Evolutionary conservation across 345 rosid genomes (phyloP).

Genomic region (Ceriops decandra): DNA sequence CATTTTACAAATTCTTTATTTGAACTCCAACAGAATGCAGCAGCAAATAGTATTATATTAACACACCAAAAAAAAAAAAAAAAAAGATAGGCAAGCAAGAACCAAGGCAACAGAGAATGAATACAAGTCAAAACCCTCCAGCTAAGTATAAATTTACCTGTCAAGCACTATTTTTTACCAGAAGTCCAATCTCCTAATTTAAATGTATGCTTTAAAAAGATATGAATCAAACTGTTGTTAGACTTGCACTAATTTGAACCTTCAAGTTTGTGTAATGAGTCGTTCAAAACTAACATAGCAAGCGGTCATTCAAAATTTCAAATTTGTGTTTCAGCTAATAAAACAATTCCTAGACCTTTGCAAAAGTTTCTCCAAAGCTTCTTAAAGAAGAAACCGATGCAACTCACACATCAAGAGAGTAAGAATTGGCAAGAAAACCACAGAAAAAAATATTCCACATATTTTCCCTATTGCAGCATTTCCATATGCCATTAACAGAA

Average conservation of each 20-base stretch:
- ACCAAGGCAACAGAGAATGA: neutral
- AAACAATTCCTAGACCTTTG: too few species aligned
- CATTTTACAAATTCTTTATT: too few species aligned
- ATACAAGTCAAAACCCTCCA: neutral
- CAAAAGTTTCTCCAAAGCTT: too few species aligned
- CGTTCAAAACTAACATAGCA: neutral
- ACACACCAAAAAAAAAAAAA: too few species aligned
- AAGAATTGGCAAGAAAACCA: too few species aligned
- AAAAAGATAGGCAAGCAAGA: neutral
- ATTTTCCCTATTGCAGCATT: too few species aligned
- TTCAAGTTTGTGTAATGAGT: neutral
- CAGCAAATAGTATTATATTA: too few species aligned
- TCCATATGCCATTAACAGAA: too few species aligned
- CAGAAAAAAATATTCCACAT: too few species aligned
- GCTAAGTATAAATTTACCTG: neutral
- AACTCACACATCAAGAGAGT: too few species aligned
- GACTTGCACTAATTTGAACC: neutral
- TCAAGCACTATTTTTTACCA: neutral
- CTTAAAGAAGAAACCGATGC: too few species aligned
- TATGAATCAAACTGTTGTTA: neutral
- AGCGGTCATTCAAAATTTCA: neutral
- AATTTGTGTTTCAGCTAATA: neutral
- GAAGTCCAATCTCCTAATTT: constrained; percentile 4
- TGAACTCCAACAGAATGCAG: too few species aligned
- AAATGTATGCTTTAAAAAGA: neutral